These are phyloP conservation scores for Echria macrotheca DNA, from an alignment of 495 filamentous ascomycete genomes.

Conservation along the genomic window DNA sequence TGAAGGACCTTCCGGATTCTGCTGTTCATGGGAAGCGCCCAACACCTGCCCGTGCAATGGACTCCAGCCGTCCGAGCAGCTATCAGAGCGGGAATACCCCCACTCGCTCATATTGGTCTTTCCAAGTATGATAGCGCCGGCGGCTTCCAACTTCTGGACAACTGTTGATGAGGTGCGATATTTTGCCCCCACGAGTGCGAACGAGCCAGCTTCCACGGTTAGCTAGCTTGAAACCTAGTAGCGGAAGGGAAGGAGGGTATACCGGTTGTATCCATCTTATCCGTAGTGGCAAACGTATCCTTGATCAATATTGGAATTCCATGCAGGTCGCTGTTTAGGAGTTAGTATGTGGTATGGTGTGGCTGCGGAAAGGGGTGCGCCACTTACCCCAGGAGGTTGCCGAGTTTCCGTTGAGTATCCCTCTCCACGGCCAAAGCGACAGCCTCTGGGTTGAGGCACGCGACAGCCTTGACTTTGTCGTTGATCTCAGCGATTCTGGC, in stretches of 20 bases:
- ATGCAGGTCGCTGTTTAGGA: background rate
- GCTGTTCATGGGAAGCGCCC: background rate
- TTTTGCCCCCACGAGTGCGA: background rate
- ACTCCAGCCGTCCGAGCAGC: background rate
- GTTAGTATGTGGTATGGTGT: background rate
- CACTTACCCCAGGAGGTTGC: background rate
- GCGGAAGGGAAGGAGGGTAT: background rate
- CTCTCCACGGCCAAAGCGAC: background rate
- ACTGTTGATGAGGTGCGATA: background rate
- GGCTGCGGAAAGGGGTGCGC: background rate
- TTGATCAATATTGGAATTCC: constrained; percentile 1
- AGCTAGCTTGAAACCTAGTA: background rate
- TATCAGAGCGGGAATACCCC: background rate
- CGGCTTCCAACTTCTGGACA: background rate
- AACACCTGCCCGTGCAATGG: background rate
- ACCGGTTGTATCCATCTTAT: constrained; percentile 1
- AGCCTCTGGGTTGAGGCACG: background rate
- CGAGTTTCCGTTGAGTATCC: background rate
- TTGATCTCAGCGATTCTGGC: constrained; percentile 1
- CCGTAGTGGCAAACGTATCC: background rate
- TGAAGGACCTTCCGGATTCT: background rate
- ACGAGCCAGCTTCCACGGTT: background rate
- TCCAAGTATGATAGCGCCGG: constrained; percentile 1
- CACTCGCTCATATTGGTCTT: background rate
- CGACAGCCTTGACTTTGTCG: background rate